Conservation (phyloP, 148 eudicot species). For the Salicornia ramosissima region DNA sequence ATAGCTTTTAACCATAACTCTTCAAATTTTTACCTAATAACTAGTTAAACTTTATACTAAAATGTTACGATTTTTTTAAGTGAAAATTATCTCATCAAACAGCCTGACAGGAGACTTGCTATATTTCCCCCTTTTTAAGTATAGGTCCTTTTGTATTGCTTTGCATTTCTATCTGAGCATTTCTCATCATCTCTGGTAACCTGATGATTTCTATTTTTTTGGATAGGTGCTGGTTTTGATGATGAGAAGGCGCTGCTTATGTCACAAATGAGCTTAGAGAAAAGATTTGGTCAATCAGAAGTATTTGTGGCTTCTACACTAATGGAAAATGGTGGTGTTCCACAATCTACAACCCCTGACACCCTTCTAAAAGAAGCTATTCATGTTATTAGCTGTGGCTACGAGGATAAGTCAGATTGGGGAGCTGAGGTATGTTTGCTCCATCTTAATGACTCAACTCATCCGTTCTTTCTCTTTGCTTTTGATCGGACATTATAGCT, state of each 20-base stretch:
- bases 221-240: slow-evolving; percentile 41
- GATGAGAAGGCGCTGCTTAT: slow-evolving; percentile 51
- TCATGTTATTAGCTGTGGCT: slow-evolving; percentile 62
- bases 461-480: too few relatives aligned
- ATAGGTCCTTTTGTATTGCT: background rate
- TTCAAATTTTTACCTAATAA: too few relatives aligned
- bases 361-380: slow-evolving; percentile 56
- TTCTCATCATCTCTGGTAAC: background rate
- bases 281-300: slow-evolving; percentile 61
- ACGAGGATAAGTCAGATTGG: slow-evolving; percentile 64
- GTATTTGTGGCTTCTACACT: slow-evolving; percentile 55
- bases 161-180: background rate
- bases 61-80: too few relatives aligned
- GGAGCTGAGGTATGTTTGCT: slow-evolving; percentile 34
- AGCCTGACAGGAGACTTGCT: too few relatives aligned
- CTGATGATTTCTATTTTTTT: slow-evolving; percentile 13
- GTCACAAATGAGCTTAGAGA: slow-evolving; percentile 57
- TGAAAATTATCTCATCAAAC: too few relatives aligned
- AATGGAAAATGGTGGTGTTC: slow-evolving; percentile 61
- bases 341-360: slow-evolving; percentile 42
- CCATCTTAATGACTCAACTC: background rate
- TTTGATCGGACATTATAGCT: too few relatives aligned
- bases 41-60: background rate
- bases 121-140: too few relatives aligned
- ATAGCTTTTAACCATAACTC: too few relatives aligned